Conservation (phyloP, 345 rosid genomes). For the Raphanus sativus region DNA sequence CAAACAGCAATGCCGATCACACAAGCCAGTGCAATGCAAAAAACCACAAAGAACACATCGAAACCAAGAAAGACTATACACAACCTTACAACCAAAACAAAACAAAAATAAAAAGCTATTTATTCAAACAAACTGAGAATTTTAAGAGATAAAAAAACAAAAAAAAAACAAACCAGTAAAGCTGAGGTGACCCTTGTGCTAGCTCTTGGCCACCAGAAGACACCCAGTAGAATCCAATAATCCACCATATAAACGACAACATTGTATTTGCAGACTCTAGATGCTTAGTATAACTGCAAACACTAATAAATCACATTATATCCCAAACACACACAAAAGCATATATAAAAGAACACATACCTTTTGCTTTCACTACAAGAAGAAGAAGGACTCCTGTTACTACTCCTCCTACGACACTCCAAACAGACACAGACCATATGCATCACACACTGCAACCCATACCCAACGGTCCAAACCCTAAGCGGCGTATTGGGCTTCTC, state of each 20-base stretch:
- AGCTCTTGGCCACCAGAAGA: conserved; percentile 84
- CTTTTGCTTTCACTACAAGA: conserved; percentile 33
- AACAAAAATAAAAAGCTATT: conserved; percentile 9
- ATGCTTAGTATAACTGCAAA: conserved; percentile 65
- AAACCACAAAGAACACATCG: conserved; percentile 95
- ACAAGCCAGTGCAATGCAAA: conserved; percentile 95
- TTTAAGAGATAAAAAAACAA: background rate
- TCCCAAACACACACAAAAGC: too few species aligned
- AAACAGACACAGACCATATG: conserved; percentile 79
- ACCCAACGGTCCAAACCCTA: conserved; percentile 81
- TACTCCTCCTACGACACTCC: conserved; percentile 72
- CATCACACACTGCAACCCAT: conserved; percentile 77
- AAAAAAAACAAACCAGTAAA: conserved; percentile 61
- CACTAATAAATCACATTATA: too few species aligned
- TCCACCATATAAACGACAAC: conserved; percentile 98
- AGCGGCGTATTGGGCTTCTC: conserved; percentile 74
- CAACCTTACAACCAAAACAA: conserved; percentile 47
- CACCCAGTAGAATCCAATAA: conserved; percentile 95
- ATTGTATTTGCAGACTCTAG: conserved; percentile 94
- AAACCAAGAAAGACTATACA: conserved; percentile 92
- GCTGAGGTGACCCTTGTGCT: conserved; percentile 71
- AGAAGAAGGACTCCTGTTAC: conserved; percentile 16
- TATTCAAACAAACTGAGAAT: background rate
- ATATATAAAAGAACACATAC: conserved; percentile 38
- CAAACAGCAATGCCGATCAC: conserved; percentile 96